Base-by-base conservation (phyloP, 176 grass and related monocot species). In the Ensete ventricosum region DNA sequence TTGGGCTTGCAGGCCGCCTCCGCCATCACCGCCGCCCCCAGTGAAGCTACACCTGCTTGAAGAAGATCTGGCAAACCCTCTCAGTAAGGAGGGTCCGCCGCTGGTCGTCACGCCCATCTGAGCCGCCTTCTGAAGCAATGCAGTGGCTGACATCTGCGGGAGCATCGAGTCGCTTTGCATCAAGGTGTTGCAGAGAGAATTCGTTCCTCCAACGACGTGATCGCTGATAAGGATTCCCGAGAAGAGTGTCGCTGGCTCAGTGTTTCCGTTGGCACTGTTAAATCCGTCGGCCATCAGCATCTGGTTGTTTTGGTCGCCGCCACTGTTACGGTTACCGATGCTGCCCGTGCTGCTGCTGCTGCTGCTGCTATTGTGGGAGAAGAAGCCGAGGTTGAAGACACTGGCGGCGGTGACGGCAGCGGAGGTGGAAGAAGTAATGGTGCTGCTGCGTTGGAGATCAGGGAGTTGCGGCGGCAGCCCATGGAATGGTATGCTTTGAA, bases 391-490 rank as follows among this genome's bases (percentile, higher is more conserved):
- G 63, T 93, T 90, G 86, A 93, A 98, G 21, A 93, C 53, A 16
- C 57, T 83, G 22, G 65, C 65, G 10, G 24, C 9, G 26, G 64
- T 5, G 9, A 19, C 9, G 16, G 50, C 69, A 0, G 69, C 69
- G 7, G 43, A 19, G 69, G 83, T 60, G 16, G 4, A 82, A 64
- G 83, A 27, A 10, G 78, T 21, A 2, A 52, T 14, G 2, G 79
- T 83, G 1, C 71, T 84, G 0, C 83, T 81, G 23, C 87, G 84
- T 16, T 93, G 90, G 77, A 98, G 85, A 73, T 98, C 88, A 5
- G 90, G 90, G 54, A 98, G 75, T 57, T 98, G 94, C 94, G 91
- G 94, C 94, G 91, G 93, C 52, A 98, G 86, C 9, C 94, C 94
- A 65, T 98, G 90, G 87, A 98, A 89, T 0, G 88, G 84, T 73